phyloP scores from a whole-genome alignment of 345 rosid genomes.

The Syzygium grande region DNA sequence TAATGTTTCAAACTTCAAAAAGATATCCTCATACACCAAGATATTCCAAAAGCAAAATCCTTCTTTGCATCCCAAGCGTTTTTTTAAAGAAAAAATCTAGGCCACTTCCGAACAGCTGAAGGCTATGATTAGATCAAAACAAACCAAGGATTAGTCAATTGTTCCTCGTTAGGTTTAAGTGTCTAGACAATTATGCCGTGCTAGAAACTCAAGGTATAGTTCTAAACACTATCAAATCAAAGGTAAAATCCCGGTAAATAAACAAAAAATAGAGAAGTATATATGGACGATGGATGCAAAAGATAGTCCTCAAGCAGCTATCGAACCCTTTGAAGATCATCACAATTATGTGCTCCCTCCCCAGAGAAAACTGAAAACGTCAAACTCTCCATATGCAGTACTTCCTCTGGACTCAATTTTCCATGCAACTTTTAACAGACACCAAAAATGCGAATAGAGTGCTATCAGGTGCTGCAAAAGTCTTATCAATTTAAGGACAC shows the following conservation, averaged over 20 bases:
- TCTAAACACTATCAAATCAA: background rate
- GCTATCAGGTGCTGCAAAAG: background rate
- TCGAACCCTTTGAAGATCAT: background rate
- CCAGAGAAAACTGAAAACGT: background rate
- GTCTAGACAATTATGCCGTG: background rate
- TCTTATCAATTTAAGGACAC: background rate
- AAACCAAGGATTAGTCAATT: background rate
- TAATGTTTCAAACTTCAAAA: background rate
- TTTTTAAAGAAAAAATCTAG: background rate
- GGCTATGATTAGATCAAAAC: background rate
- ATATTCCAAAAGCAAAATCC: background rate
- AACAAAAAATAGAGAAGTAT: background rate
- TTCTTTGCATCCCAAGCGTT: background rate
- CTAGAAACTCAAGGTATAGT: background rate
- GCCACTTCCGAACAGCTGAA: background rate
- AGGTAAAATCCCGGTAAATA: background rate
- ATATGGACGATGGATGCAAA: background rate
- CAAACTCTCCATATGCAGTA: background rate
- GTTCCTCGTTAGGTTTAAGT: background rate
- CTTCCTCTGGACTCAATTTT: background rate
- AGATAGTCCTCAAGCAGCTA: background rate
- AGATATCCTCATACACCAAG: background rate
- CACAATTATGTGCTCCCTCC: background rate
- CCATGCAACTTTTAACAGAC: background rate
- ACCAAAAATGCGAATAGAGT: background rate